Percentiles rank a stretch among this genome's conserved stretches.
Conservation (phyloP, 2,329 filamentous ascomycete genomes). For the Fusarium sp. region DNA sequence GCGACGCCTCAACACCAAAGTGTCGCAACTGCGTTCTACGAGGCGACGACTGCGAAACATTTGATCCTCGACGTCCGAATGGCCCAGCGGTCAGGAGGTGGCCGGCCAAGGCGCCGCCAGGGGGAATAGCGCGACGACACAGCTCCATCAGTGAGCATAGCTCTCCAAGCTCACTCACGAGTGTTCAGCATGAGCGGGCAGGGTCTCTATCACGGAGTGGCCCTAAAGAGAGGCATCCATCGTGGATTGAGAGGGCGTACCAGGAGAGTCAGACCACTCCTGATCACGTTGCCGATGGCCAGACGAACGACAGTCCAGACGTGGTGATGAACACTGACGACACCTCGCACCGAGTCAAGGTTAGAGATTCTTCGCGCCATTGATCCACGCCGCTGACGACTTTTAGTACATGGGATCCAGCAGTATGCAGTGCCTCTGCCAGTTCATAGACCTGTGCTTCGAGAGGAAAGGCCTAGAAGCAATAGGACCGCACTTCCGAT, state of each 20-base stretch:
- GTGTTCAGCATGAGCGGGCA: slow-evolving; percentile 20
- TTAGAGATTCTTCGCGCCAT: neutral
- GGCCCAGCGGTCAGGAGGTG: slow-evolving; percentile 37
- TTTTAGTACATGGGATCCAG: slow-evolving; percentile 37
- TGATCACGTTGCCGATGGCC: slow-evolving; percentile 18
- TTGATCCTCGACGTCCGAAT: slow-evolving; percentile 34
- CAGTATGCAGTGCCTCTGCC: slow-evolving; percentile 34
- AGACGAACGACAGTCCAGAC: slow-evolving; percentile 34
- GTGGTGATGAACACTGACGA: slow-evolving; percentile 38
- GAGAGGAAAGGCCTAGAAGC: slow-evolving; percentile 30
- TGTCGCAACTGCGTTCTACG: slow-evolving; percentile 39
- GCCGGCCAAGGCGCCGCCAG: slow-evolving; percentile 27
- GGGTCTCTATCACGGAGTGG: slow-evolving; percentile 1
- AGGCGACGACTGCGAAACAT: slow-evolving; percentile 35
- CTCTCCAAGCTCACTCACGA: slow-evolving; percentile 31
- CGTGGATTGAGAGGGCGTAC: slow-evolving; percentile 38
- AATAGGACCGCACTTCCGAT: slow-evolving; percentile 34
- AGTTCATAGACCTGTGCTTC: slow-evolving; percentile 34
- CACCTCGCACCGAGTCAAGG: slow-evolving; percentile 38
- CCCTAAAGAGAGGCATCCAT: slow-evolving; percentile 23
- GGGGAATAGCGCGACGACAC: slow-evolving; percentile 9
- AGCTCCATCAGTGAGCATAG: slow-evolving; percentile 34
- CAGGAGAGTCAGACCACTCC: slow-evolving; percentile 26
- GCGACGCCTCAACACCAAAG: slow-evolving; percentile 38
- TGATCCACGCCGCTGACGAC: neutral